A percentile compares a stretch with the other conserved stretches of the same genome.
These are phyloP conservation scores for Spiromastix sp. DNA, from an alignment of 2,329 filamentous ascomycete species.

Conservation along the genomic window DNA sequence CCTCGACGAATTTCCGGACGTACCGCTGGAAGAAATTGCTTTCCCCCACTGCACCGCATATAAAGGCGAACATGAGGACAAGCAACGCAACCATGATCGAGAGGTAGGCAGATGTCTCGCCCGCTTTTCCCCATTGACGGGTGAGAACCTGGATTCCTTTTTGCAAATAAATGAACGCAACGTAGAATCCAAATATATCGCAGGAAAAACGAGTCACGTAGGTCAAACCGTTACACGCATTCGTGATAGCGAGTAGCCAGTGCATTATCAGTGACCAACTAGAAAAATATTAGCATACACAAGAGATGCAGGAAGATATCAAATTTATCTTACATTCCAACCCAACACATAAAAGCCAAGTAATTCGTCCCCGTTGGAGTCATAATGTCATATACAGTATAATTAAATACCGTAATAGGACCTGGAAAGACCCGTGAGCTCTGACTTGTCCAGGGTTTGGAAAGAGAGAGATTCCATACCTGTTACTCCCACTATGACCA, in stretches of 20 bases:
- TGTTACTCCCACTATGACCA: constrained; percentile 86
- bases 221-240: constrained; percentile 77
- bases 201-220: constrained; percentile 88
- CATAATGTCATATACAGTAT: constrained; percentile 87
- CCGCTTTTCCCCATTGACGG: constrained; percentile 53
- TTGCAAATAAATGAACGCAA: constrained; percentile 83
- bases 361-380: constrained; percentile 66
- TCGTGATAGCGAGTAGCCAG: constrained; percentile 72
- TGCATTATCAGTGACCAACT: constrained; percentile 79
- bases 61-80: constrained; percentile 66
- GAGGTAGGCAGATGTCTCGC: constrained; percentile 59
- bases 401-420: constrained; percentile 92
- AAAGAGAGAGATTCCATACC: constrained; percentile 33
- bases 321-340: constrained; percentile 54
- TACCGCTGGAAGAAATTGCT: constrained; percentile 65
- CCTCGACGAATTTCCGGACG: constrained; percentile 72
- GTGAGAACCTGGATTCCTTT: constrained; percentile 82
- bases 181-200: constrained; percentile 90
- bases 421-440: too few relatives aligned
- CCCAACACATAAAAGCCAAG: constrained; percentile 85
- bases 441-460: constrained; percentile 42
- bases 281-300: not conserved
- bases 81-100: constrained; percentile 67
- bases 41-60: constrained; percentile 60
- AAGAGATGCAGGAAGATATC: not conserved